Base-by-base conservation (phyloP, 805 yeast genomes). In the Candida peoriensis region DNA sequence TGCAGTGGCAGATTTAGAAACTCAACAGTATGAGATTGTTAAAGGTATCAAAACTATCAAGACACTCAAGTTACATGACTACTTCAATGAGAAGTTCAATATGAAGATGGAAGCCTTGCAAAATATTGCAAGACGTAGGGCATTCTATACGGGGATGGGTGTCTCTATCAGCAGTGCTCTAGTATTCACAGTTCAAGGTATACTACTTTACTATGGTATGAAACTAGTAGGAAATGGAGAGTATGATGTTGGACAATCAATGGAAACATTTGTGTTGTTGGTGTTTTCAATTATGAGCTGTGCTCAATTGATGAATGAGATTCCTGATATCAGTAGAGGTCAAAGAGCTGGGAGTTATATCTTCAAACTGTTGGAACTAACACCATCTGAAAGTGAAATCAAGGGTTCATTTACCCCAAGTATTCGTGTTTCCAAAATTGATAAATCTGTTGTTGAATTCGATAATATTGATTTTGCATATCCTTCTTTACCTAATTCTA, bases 301-400 rank as follows among this genome's bases (percentile, higher is more conserved):
- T 13, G 70, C 78, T 4, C 63, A 69, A 15, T 49, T 84, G 18
- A 60, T 88, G 27, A 57, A 68, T 12, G 76, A 79, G 38, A 61
- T 89, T n/a, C 96, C 97, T 0, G 84, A 81, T 40, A 70, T 88
- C 4, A 72, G 81, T 15, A 72, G 88, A 39, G 96, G 95, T 1
- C 80, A 85, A 50, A 62, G 89, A 47, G 86, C 85, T 8, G 86
- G 80, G 0, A 66, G 73, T 17, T 63, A 68, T 43, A 58, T 81
- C 1, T 59, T 72, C 35, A 55, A 59, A 15, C 47, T 81, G 3
- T 28, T 71, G 19, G 49, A 54, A 2, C 38, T 64, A 16, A 44
- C 48, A 5, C 56, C 61, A 12, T 63, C 66, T 32, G 36, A 46
- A 4, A 43, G 56, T 19, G 78, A 74, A 42, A 47, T 47, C 2